Evolutionary conservation across 176 grass and related monocot species (phyloP).

Genomic region (Calamus simplicifolius): DNA sequence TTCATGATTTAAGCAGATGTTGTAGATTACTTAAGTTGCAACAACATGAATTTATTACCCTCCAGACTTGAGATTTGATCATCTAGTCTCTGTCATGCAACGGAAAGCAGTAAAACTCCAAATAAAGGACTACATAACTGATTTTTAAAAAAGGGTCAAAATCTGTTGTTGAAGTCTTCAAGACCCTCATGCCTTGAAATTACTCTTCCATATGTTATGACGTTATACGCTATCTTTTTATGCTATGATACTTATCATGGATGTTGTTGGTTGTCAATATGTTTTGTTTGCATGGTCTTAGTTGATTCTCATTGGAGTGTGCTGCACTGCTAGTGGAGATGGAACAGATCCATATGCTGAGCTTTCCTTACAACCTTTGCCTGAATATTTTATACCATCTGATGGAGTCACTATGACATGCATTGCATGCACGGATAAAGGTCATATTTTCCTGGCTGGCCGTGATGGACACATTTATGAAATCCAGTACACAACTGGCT

Average conservation of each 20-base stretch:
- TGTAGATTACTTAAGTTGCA: no score
- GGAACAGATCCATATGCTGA: slow-evolving; percentile 76
- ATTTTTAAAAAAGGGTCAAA: no score
- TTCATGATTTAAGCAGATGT: no score
- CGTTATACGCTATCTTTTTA: not conserved
- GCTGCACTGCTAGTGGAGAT: slow-evolving; percentile 68
- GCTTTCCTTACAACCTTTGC: slow-evolving; percentile 86
- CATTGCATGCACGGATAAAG: slow-evolving; percentile 78
- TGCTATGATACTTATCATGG: not conserved
- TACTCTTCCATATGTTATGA: no score
- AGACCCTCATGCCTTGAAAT: no score
- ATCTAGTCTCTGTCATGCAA: no score
- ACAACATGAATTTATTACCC: no score
- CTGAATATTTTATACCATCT: slow-evolving; percentile 71
- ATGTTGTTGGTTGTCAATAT: not conserved
- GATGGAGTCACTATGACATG: slow-evolving; percentile 92
- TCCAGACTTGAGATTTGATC: no score
- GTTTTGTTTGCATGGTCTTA: slow-evolving; percentile 11
- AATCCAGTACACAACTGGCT: slow-evolving; percentile 83
- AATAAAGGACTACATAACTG: no score
- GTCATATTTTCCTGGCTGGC: slow-evolving; percentile 84
- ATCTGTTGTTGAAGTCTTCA: no score
- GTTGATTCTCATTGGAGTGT: slow-evolving; percentile 90
- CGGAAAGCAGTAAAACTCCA: no score
- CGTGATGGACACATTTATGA: slow-evolving; percentile 93